phyloP scores from a whole-genome alignment of 23 red algal genomes.

The Pyropia yezoensis region DNA sequence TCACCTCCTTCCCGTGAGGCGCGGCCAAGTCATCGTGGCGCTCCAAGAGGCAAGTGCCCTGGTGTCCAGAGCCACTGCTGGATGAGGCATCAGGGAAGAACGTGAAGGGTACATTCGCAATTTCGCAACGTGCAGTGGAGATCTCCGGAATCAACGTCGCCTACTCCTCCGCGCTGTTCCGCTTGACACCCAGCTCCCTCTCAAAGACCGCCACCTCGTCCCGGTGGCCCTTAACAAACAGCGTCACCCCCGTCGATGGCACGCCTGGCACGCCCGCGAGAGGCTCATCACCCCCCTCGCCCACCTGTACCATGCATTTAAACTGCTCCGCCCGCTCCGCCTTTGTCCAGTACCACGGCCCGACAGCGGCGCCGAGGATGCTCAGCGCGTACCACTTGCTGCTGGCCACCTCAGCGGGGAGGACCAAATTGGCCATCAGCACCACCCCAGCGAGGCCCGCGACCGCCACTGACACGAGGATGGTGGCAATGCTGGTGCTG shows the following conservation, averaged over 20 bases:
- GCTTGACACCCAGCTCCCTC: slow-evolving; percentile 32
- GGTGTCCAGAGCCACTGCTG: no score
- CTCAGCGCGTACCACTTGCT: slow-evolving; percentile 29
- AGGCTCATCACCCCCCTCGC: slow-evolving; percentile 3
- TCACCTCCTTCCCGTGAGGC: no score
- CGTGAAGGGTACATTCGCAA: no score
- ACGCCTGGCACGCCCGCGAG: neutral
- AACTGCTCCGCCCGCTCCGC: slow-evolving; percentile 50
- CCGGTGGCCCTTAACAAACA: slow-evolving; percentile 71
- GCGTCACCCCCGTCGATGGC: slow-evolving; percentile 4
- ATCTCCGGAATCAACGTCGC: no score
- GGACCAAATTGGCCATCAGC: slow-evolving; percentile 40
- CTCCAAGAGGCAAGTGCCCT: no score
- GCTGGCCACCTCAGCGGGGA: slow-evolving; percentile 22
- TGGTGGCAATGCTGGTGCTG: slow-evolving; percentile 40
- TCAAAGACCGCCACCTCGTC: slow-evolving; percentile 63
- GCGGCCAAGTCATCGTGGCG: no score
- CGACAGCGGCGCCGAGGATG: slow-evolving; percentile 15
- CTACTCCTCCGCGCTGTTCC: slow-evolving; percentile 18
- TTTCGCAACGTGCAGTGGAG: no score
- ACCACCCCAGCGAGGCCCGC: slow-evolving; percentile 35
- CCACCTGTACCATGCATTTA: slow-evolving; percentile 57
- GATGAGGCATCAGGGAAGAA: no score
- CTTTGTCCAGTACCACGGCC: slow-evolving; percentile 68
- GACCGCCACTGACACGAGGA: slow-evolving; percentile 43